Evolutionary conservation across 495 filamentous ascomycete genomes (phyloP).

Genomic region (Tetracladium setigerum): DNA sequence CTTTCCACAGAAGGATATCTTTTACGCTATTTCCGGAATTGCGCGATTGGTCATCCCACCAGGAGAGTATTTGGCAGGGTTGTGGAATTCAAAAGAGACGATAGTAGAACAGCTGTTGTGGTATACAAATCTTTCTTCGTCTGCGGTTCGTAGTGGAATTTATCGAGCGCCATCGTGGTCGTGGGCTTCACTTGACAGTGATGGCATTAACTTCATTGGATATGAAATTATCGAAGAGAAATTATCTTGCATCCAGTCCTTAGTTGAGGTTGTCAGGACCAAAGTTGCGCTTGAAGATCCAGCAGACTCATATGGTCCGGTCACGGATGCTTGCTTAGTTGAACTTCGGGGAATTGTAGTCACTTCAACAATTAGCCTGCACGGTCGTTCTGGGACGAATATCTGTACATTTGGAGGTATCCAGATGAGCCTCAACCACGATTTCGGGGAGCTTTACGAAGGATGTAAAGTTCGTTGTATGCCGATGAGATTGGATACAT

Average conservation of each 20-base stretch:
- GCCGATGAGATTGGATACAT: background rate
- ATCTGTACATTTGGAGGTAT: background rate
- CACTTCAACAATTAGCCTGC: background rate
- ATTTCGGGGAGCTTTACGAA: background rate
- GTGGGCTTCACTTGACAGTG: background rate
- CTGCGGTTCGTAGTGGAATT: background rate
- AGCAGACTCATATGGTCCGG: background rate
- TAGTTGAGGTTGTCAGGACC: background rate
- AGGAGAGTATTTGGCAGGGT: constrained; percentile 1
- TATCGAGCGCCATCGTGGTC: constrained; percentile 1
- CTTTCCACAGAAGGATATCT: constrained; percentile 1
- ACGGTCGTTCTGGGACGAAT: background rate
- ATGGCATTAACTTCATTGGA: background rate
- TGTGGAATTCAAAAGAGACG: background rate
- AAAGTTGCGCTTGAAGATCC: background rate
- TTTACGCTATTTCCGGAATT: background rate
- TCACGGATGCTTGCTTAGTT: background rate
- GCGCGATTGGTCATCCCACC: background rate
- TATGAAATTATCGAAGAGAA: constrained; percentile 1
- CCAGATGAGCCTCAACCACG: constrained; percentile 1
- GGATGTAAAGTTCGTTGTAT: background rate
- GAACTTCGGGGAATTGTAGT: background rate
- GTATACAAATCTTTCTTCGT: background rate
- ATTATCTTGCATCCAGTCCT: background rate
- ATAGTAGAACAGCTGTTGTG: background rate